phyloP scores from a whole-genome alignment of 495 filamentous ascomycete species.

The Xylaria acuta region DNA sequence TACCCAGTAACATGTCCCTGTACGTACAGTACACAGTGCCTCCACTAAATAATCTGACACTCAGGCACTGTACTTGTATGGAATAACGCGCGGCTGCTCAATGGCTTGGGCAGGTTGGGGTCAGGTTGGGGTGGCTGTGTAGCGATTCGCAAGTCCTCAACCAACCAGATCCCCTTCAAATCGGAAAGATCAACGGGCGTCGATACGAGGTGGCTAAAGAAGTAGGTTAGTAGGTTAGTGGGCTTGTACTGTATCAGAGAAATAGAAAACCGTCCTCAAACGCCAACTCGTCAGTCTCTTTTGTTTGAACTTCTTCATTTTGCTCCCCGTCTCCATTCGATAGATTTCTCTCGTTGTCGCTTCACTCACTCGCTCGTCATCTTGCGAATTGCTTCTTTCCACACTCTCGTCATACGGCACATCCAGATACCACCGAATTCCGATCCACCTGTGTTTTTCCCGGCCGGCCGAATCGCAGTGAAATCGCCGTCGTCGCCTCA shows the following conservation, averaged over 20 bases:
- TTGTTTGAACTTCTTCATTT: neutral
- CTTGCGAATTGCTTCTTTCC: neutral
- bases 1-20: too few relatives aligned
- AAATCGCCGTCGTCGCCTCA: neutral
- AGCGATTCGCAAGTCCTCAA: conserved; percentile 14
- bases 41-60: neutral
- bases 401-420: neutral
- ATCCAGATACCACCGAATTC: neutral
- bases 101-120: neutral
- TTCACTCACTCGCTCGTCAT: neutral
- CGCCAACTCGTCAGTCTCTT: neutral
- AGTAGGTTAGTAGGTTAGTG: too few relatives aligned
- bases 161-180: conserved; percentile 17
- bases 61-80: too few relatives aligned
- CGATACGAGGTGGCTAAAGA: conserved; percentile 22
- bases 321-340: neutral
- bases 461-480: conserved; percentile 1
- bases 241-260: neutral
- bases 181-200: neutral
- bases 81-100: conserved; percentile 18
- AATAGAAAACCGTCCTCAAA: conserved; percentile 7
- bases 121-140: conserved; percentile 18
- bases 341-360: neutral
- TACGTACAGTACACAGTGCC: too few relatives aligned
- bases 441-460: neutral